These are phyloP conservation scores for Mycena galericulata DNA, from an alignment of 768 basidiomycete species.

Conservation along the genomic window DNA sequence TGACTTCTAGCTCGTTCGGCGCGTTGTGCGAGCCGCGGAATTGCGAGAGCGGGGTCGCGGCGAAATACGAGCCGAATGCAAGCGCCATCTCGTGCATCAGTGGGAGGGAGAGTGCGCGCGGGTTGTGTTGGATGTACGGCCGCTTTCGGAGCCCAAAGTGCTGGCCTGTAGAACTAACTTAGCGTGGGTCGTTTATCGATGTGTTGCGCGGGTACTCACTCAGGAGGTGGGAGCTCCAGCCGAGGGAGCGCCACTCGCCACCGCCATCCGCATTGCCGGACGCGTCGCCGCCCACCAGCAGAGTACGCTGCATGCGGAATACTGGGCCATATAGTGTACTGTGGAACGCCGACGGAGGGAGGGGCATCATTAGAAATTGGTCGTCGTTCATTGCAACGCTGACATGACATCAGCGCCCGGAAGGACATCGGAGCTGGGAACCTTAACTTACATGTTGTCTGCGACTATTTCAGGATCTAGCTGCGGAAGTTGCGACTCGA, in stretches of 20 bases:
- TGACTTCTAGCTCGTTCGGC: too few species aligned
- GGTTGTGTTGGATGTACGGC: constrained; percentile 55
- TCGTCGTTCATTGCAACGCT: constrained; percentile 54
- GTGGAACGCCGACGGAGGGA: too few species aligned
- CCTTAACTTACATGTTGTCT: constrained; percentile 49
- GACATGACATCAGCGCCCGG: not conserved
- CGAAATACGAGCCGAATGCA: constrained; percentile 45
- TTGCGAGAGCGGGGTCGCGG: too few species aligned
- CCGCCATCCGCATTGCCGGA: constrained; percentile 36
- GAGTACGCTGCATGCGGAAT: constrained; percentile 48
- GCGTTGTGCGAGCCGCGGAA: too few species aligned
- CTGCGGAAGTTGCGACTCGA: too few species aligned
- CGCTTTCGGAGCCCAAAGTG: constrained; percentile 53
- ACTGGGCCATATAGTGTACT: too few species aligned
- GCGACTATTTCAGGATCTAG: too few species aligned
- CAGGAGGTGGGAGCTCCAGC: constrained; percentile 49
- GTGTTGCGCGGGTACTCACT: constrained; percentile 34
- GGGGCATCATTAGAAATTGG: too few species aligned
- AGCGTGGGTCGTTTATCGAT: not conserved
- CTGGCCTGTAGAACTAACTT: too few species aligned
- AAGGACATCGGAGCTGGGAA: not conserved
- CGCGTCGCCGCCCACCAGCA: constrained; percentile 43
- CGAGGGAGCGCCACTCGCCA: constrained; percentile 55
- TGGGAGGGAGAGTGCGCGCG: constrained; percentile 48
- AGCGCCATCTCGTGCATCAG: constrained; percentile 48